Base-by-base conservation (phyloP, 2,329 filamentous ascomycete genomes). In the Colletotrichum sidae region DNA sequence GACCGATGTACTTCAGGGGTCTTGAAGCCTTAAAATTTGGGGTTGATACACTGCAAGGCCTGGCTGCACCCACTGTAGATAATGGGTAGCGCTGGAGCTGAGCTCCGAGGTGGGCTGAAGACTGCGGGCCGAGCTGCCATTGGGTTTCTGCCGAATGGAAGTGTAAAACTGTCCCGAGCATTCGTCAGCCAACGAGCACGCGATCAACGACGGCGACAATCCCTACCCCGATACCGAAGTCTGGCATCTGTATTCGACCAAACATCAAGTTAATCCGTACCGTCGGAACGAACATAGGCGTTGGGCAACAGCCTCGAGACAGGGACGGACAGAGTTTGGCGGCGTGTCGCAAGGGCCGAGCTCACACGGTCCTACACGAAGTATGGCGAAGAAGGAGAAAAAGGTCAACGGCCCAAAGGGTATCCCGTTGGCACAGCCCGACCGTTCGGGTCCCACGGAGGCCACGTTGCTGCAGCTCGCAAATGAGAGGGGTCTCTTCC, bases 391-490 rank as follows among this genome's bases (percentile, higher is more conserved):
- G 17, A 65, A 60, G 69, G 81, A 83, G 70, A 83, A 84, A 53
- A 84, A 81, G 69, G 79, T 84, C 68, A 79, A 81, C 70, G 77
- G 78, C 51, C 77, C 83, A 47, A 74, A 76, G 68, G 78, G 84
- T 64, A 84, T 92, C 75, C 87, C 88, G 70, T 83, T 94, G 64
- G 79, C 81, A 55, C 88, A 92, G n/a, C 91, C 92, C 38, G 89
- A 93, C 77, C 87, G 89, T 65, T 88, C 87, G 55, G 85, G 77
- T 1, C 83, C 83, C 0, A 79, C 79, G 6, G 83, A 88, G 47
- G 85, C 90, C 75, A 95, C 92, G 0, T 83, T 96, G n/a, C 83
- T 94, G 64, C 83, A 94, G 61, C 75, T 94, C 37, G 92, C 92
- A 65, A 83, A 90, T 57, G 85, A 92, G 69, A 84, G 86, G 69